Conservation (phyloP, 129 eudicot genomes). For the Flaveria sonorensis region DNA sequence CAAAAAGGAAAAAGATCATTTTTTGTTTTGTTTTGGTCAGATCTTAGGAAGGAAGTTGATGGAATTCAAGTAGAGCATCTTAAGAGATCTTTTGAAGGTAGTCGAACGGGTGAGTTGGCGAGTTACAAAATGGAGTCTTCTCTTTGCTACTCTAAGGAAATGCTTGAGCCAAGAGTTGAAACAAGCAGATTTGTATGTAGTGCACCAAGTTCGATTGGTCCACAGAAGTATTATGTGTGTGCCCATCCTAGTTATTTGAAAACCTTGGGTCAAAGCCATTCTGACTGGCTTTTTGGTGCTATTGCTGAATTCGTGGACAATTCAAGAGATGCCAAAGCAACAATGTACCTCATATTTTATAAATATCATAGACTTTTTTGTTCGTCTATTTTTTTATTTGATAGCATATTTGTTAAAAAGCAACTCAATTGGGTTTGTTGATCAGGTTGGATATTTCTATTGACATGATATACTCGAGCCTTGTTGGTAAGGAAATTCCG, state of each 20-base stretch:
- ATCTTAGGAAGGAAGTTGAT: constrained; percentile 9
- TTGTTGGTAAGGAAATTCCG: constrained; percentile 54
- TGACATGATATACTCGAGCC: constrained; percentile 43
- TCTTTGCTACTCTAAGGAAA: not conserved
- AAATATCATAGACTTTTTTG: not conserved
- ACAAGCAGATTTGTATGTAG: constrained; percentile 19
- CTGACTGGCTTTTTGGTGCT: constrained; percentile 84
- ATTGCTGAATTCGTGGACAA: constrained; percentile 81
- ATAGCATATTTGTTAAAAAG: not conserved
- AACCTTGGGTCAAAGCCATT: constrained; percentile 74
- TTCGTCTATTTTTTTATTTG: not conserved
- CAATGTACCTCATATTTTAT: constrained; percentile 35
- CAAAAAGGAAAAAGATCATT: not conserved
- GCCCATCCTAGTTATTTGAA: constrained; percentile 67
- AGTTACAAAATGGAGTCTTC: constrained; percentile 20
- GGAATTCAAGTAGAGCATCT: not conserved
- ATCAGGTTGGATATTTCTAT: constrained; percentile 57
- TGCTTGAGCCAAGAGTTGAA: constrained; percentile 20
- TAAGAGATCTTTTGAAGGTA: constrained; percentile 1
- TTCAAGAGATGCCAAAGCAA: constrained; percentile 74
- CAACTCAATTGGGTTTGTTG: constrained; percentile 18
- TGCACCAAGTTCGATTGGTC: constrained; percentile 16
- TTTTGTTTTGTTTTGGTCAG: constrained; percentile 19
- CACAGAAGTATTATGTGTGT: constrained; percentile 34
- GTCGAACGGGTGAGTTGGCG: constrained; percentile 29